Evolutionary conservation across 2,329 filamentous ascomycete species (phyloP).

Genomic region (Nigrospora osmanthi): DNA sequence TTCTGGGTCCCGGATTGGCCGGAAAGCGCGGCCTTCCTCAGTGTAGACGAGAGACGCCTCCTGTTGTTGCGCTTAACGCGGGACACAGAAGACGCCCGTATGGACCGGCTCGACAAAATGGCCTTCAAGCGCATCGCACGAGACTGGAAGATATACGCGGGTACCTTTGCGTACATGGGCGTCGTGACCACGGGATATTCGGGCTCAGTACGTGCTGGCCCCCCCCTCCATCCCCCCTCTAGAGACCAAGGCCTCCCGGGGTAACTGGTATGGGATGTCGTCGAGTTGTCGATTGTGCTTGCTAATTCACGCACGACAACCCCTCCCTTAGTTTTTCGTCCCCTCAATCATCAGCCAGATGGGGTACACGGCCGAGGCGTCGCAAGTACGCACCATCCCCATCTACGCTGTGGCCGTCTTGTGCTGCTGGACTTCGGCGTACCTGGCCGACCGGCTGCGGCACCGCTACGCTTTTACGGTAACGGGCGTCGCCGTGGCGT

Average conservation of each 20-base stretch:
- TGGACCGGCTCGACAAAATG: constrained; percentile 15
- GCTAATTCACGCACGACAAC: too few relatives aligned
- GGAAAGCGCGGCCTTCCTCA: constrained; percentile 34
- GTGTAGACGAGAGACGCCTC: constrained; percentile 26
- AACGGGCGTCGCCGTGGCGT: constrained; percentile 16
- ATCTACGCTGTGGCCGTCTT: constrained; percentile 24
- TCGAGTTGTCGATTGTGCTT: too few relatives aligned
- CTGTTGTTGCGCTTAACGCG: constrained; percentile 22
- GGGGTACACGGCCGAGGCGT: constrained; percentile 24
- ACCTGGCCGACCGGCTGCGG: constrained; percentile 21
- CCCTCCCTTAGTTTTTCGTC: constrained; percentile 28
- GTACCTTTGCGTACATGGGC: constrained; percentile 25
- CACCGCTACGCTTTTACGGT: constrained; percentile 28
- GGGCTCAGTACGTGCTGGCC: constrained; percentile 11
- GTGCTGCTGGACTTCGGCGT: constrained; percentile 21
- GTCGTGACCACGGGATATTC: constrained; percentile 37
- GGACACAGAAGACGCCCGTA: constrained; percentile 25
- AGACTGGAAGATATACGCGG: constrained; percentile 33
- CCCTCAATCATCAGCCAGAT: constrained; percentile 32
- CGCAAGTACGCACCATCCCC: constrained; percentile 29
- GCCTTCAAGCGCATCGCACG: constrained; percentile 20
- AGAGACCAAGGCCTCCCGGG: constrained; percentile 10
- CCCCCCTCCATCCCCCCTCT: too few relatives aligned
- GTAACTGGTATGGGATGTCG: too few relatives aligned
- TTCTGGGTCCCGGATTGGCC: constrained; percentile 44